Evolutionary conservation across 768 basidiomycete species (phyloP).

Genomic region (Lactifluus rugatus): DNA sequence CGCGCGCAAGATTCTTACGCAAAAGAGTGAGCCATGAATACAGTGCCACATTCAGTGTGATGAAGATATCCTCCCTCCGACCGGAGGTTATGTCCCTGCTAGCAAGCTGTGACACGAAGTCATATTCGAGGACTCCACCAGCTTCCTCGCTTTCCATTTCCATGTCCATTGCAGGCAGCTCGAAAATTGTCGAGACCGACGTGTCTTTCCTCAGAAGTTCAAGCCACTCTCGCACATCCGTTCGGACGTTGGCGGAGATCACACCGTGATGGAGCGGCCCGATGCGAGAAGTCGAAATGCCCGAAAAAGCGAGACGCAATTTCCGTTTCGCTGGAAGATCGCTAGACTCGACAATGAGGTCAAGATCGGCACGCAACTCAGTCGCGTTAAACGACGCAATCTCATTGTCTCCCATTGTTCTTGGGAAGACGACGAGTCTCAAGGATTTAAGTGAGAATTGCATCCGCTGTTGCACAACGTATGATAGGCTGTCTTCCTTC

Average conservation of each 20-base stretch:
- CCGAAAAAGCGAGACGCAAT: slow-evolving; percentile 61
- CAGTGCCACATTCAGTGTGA: slow-evolving; percentile 72
- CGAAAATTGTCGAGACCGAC: slow-evolving; percentile 64
- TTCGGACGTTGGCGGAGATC: slow-evolving; percentile 29
- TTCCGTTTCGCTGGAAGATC: slow-evolving; percentile 46
- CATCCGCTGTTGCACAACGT: slow-evolving; percentile 63
- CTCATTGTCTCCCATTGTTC: slow-evolving; percentile 68
- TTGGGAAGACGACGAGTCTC: slow-evolving; percentile 66
- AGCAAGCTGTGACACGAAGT: slow-evolving; percentile 63
- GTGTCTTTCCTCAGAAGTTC: slow-evolving; percentile 48
- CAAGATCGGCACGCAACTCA: slow-evolving; percentile 59
- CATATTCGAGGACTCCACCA: slow-evolving; percentile 44
- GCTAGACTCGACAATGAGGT: slow-evolving; percentile 49
- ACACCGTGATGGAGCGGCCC: slow-evolving; percentile 48
- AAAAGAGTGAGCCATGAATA: slow-evolving; percentile 76
- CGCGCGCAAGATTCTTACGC: slow-evolving; percentile 63
- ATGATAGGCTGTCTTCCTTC: slow-evolving; percentile 47
- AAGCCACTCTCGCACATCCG: slow-evolving; percentile 50
- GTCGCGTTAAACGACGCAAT: slow-evolving; percentile 65
- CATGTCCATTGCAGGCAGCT: slow-evolving; percentile 74
- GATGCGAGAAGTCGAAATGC: slow-evolving; percentile 67
- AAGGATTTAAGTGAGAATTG: slow-evolving; percentile 56
- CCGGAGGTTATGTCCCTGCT: slow-evolving; percentile 37
- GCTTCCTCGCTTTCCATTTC: slow-evolving; percentile 66
- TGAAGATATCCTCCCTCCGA: slow-evolving; percentile 69